Base-by-base conservation (phyloP, 129 eudicot genomes). In the Escallonia herrerae region DNA sequence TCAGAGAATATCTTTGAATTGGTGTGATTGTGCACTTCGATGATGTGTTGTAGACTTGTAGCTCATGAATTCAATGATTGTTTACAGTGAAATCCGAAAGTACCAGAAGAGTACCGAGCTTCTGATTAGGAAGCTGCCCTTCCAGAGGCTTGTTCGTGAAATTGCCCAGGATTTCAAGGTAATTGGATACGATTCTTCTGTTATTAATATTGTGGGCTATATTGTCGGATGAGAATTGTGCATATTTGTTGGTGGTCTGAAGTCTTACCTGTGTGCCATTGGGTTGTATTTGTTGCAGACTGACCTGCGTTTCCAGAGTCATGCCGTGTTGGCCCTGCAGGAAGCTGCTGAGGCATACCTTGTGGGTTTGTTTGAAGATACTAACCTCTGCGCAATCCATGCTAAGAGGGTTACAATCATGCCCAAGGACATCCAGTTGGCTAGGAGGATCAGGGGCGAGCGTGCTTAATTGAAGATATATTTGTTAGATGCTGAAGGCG, bases 371-470 rank as follows among this genome's bases (percentile, higher is more conserved):
- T 90, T 84, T 57, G 91, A 86, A 73, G 95, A 90, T 39, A 90
- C 97, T 46, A 86, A 90, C 76, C 68, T 90, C 40, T 86, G 95
- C 5, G 97, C 97, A 9, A 90, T 90, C 57, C 97, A 90, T 22
- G 97, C 97, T 58, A 90, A 90, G 89, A 83, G 95, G 75, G 95
- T 86, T 7, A 90, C 97, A 22, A 90, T 84, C 76, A 90, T 90
- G 97, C 97, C 97, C 22, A 91, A 91, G 69, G 97, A 91, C 63
- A 91, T 91, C 63, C 95, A 87, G 77, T 75, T 91, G 60, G 97
- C 97, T 4, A 76, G 97, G 77, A 86, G 95, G 69, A 87, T 90
- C 75, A 81, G 97, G 55, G 97, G 97, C 4, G 97, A 90, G 65
- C 93, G 97, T 78, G 97, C 97, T 74, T 90, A 84, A 67, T 15